phyloP scores from a whole-genome alignment of 140 eudicot species.

The Stevia rebaudiana region DNA sequence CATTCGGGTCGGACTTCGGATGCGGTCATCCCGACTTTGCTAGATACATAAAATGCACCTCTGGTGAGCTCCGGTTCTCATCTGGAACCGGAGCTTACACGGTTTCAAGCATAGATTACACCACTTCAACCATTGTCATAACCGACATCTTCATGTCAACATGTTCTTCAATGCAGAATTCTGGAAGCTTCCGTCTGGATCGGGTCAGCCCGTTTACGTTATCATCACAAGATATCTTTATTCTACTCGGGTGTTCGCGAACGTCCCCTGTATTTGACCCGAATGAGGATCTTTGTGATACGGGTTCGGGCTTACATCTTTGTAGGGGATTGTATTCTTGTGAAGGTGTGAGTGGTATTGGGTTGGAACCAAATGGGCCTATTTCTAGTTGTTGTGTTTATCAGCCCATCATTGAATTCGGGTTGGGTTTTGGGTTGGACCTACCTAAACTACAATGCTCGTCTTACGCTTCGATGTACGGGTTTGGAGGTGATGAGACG shows the following conservation, averaged over 20 bases:
- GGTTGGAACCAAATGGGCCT: conserved; percentile 61
- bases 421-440: conserved; percentile 46
- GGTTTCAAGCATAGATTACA: conserved; percentile 51
- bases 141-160: conserved; percentile 69
- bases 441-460: conserved; percentile 75
- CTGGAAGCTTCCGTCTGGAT: conserved; percentile 61
- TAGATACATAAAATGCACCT: conserved; percentile 50
- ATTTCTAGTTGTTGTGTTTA: conserved; percentile 73
- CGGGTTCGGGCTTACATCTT: conserved; percentile 60
- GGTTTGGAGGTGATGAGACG: conserved; percentile 75
- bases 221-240: conserved; percentile 36
- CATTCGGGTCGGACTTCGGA: conserved; percentile 65
- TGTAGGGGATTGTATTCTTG: conserved; percentile 78
- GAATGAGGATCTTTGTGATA: conserved; percentile 49
- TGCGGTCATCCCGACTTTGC: conserved; percentile 72
- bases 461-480: conserved; percentile 58
- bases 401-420: conserved; percentile 42
- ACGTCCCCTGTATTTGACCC: conserved; percentile 67
- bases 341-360: conserved; percentile 57
- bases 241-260: conserved; percentile 65
- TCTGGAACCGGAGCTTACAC: conserved; percentile 51
- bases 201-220: conserved; percentile 47
- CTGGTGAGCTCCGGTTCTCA: conserved; percentile 48
- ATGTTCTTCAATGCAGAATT: conserved; percentile 74
- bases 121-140: conserved; percentile 38